These are phyloP conservation scores for Fusarium sp. DNA, from an alignment of 2,329 filamentous ascomycete species.

Conservation along the genomic window DNA sequence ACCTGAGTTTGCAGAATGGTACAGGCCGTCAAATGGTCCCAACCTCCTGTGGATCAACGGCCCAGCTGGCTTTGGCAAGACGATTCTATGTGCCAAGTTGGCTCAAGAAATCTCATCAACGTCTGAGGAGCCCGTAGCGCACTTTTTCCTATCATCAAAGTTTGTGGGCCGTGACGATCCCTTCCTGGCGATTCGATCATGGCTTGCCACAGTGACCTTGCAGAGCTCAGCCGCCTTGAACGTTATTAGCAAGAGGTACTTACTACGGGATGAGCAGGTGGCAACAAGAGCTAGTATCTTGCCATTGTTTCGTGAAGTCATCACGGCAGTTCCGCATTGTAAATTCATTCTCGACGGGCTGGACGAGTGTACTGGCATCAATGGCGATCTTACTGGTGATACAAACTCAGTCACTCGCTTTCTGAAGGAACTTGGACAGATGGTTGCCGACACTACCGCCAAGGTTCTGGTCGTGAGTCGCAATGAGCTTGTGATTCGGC, in stretches of 20 bases:
- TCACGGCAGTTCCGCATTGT: neutral
- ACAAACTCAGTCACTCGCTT: constrained; percentile 25
- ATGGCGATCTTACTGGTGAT: neutral
- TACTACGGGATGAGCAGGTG: too few relatives aligned
- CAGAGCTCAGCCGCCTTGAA: too few relatives aligned
- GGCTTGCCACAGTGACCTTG: too few relatives aligned
- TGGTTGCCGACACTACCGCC: constrained; percentile 15
- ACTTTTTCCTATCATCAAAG: constrained; percentile 48
- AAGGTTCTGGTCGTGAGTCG: neutral
- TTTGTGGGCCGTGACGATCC: constrained; percentile 30
- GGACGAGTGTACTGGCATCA: neutral
- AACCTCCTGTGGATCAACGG: constrained; percentile 48
- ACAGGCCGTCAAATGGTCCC: fast-evolving
- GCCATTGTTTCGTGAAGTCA: fast-evolving
- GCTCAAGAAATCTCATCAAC: constrained; percentile 38
- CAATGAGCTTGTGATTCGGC: fast-evolving
- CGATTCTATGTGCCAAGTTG: constrained; percentile 45
- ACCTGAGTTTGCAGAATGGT: neutral
- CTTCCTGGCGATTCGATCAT: constrained; percentile 34
- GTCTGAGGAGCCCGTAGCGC: constrained; percentile 16
- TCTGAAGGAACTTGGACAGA: constrained; percentile 3
- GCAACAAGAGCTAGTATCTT: fast-evolving
- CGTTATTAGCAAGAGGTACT: too few relatives aligned
- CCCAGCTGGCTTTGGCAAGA: constrained; percentile 47
- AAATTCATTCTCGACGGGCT: constrained; percentile 18